A percentile compares a stretch with the other conserved stretches of the same genome.
phyloP scores from a whole-genome alignment of 2,329 filamentous ascomycete species.

The Sporothrix schenckii region DNA sequence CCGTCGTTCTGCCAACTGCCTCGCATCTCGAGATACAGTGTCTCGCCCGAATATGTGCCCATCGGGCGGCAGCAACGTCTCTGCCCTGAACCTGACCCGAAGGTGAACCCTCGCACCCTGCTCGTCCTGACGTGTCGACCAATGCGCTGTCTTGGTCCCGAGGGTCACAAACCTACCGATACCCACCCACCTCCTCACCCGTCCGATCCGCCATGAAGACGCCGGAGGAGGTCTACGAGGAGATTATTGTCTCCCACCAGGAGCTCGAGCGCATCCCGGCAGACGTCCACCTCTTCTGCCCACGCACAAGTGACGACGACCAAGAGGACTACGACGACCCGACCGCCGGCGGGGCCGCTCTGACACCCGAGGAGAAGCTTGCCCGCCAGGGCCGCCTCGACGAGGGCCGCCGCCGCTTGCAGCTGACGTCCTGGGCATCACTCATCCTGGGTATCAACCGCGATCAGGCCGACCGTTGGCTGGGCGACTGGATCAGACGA shows the following conservation, averaged over 20 bases:
- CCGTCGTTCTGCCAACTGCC: not conserved
- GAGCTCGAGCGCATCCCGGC: conserved; percentile 50
- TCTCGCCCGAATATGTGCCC: conserved; percentile 28
- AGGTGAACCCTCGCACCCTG: not conserved
- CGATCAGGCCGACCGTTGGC: conserved; percentile 61
- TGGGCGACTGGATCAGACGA: conserved; percentile 60
- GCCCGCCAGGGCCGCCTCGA: conserved; percentile 51
- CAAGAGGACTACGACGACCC: conserved; percentile 64
- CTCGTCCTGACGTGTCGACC: not conserved
- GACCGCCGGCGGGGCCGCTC: conserved; percentile 48
- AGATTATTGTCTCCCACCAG: conserved; percentile 50
- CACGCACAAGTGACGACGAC: conserved; percentile 65
- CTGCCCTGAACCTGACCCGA: conserved; percentile 8
- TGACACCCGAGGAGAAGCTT: conserved; percentile 56
- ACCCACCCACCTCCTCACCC: not conserved
- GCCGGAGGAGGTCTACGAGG: conserved; percentile 44
- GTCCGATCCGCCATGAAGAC: conserved; percentile 42
- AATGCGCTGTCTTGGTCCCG: not conserved
- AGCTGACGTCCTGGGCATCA: conserved; percentile 68
- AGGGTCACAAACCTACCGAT: not conserved
- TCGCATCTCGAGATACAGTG: not conserved
- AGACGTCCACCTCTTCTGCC: conserved; percentile 69
- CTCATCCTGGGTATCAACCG: conserved; percentile 69
- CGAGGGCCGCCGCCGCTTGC: conserved; percentile 58
- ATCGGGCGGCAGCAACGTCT: conserved; percentile 25